A percentile compares a stretch with the other conserved stretches of the same genome.
phyloP scores from a whole-genome alignment of 345 rosid genomes.

The Aurinia saxatilis region DNA sequence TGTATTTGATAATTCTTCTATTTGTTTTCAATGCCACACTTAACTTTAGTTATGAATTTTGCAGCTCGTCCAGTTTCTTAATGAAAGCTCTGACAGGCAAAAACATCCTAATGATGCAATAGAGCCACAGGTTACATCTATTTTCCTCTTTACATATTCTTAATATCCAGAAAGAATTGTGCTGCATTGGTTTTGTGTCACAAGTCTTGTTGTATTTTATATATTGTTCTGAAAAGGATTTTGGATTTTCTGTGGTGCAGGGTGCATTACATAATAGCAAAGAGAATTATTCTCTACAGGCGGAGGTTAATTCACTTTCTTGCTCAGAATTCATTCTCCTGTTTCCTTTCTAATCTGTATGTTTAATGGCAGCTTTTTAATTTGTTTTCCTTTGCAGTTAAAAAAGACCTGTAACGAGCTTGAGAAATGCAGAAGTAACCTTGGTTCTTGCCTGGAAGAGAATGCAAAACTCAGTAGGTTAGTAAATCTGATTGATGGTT shows the following conservation, averaged over 20 bases:
- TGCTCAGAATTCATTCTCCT: slow-evolving; percentile 11
- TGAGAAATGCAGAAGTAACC: slow-evolving; percentile 62
- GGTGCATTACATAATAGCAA: slow-evolving; percentile 36
- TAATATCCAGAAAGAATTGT: not conserved
- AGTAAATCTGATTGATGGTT: slow-evolving; percentile 28
- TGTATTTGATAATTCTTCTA: not conserved
- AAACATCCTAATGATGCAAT: slow-evolving; percentile 25
- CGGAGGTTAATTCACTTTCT: slow-evolving; percentile 47
- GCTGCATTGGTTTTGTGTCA: not conserved
- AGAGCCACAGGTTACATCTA: slow-evolving; percentile 46
- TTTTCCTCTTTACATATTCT: slow-evolving; percentile 14
- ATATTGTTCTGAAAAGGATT: slow-evolving; percentile 7
- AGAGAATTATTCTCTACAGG: slow-evolving; percentile 46
- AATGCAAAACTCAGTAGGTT: slow-evolving; percentile 70
- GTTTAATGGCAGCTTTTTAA: slow-evolving; percentile 8
- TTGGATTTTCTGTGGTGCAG: slow-evolving; percentile 29
- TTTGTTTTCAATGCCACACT: not conserved
- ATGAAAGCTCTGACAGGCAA: slow-evolving; percentile 42
- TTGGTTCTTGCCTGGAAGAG: slow-evolving; percentile 69
- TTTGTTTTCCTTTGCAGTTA: slow-evolving; percentile 38
- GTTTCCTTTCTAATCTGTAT: slow-evolving; percentile 6
- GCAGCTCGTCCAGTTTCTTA: slow-evolving; percentile 60
- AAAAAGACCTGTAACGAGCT: slow-evolving; percentile 49
- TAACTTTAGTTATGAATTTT: slow-evolving; percentile 4
- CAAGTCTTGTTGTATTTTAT: not conserved